Base-by-base conservation (phyloP, 139 green algal genomes). In the Chlorella sorokiniana region DNA sequence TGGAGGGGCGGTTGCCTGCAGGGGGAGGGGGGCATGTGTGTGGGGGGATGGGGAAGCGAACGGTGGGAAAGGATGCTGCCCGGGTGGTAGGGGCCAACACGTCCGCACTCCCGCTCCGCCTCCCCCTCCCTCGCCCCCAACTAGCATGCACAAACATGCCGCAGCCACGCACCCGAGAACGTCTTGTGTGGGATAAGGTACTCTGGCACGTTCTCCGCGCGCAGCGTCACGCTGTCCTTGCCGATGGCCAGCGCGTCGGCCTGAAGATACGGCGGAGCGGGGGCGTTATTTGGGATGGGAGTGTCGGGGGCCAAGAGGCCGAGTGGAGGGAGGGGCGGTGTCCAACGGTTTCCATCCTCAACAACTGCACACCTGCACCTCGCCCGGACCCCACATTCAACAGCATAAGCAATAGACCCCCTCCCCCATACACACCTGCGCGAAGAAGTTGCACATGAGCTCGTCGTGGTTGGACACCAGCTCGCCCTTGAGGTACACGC, bases 381-480 rank as follows among this genome's bases (percentile, higher is more conserved):
- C n/a, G n/a, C n/a, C n/a, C n/a, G n/a, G n/a, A n/a, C 48, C 14
- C 48, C 48, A 56, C 48, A 56, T 56, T 56, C 48, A 56, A 56
- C 11, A 11, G 16, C 11, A 16, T 25, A 38, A 33, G 31, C 33
- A 42, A 29, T 33, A 48, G 10, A 22, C 35, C 65, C 35, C 33
- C 65, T 14, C 35, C 65, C 18, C 41, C 69, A 25, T 25, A 7
- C 69, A 4, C 73, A 79, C 54, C 68, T 86, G 78, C 5, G 97
- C 97, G 82, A 99, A 99, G 91, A 99, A 99, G 91, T 99, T 99
- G 94, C 94, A 98, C 97, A 99, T 99, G 38, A 99, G 91, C 92
- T 99, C 97, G 81, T 99, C 97, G 85, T 99, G 97, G 91, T 99
- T 99, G 83, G 86, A 94, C 40, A 99, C 97, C 68, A 98, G 95